Percentiles rank a stretch among this genome's conserved stretches.
Evolutionary conservation across 495 filamentous ascomycete genomes (phyloP).

Genomic region (Tuber melanosporum): DNA sequence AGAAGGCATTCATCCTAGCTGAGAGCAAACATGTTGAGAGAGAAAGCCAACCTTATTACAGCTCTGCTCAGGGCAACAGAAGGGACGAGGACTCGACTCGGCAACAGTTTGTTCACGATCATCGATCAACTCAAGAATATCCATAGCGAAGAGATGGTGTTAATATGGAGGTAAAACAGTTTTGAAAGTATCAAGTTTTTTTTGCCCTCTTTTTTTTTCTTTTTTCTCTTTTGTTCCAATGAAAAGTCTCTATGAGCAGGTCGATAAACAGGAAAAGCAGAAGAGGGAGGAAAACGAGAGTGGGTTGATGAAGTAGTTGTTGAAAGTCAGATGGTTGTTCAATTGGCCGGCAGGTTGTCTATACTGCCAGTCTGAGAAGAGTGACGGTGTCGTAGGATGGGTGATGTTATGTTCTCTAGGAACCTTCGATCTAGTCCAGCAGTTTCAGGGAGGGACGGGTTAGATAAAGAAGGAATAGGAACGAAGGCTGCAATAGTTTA

Average conservation of each 20-base stretch:
- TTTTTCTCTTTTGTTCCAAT: slow-evolving; percentile 15
- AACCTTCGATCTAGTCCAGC: slow-evolving; percentile 37
- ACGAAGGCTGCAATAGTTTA: slow-evolving; percentile 33
- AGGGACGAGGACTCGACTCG: slow-evolving; percentile 39
- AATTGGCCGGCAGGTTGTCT: slow-evolving; percentile 30
- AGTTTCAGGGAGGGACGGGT: slow-evolving; percentile 38
- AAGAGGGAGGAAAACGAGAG: slow-evolving; percentile 11
- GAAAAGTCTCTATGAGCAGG: slow-evolving; percentile 25
- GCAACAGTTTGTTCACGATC: slow-evolving; percentile 42
- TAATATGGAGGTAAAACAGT: slow-evolving; percentile 5
- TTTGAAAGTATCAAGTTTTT: neutral
- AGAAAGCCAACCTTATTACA: slow-evolving; percentile 41
- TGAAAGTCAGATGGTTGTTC: slow-evolving; percentile 11
- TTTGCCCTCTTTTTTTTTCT: slow-evolving; percentile 18
- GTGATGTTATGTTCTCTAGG: slow-evolving; percentile 23
- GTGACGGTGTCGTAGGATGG: slow-evolving; percentile 26
- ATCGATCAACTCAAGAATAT: slow-evolving; percentile 44
- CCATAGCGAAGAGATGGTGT: slow-evolving; percentile 36
- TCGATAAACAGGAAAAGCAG: slow-evolving; percentile 30
- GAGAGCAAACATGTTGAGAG: slow-evolving; percentile 15
- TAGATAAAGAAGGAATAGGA: slow-evolving; percentile 38
- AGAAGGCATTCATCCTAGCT: slow-evolving; percentile 12
- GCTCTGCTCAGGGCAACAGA: slow-evolving; percentile 38
- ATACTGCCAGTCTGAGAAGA: slow-evolving; percentile 33
- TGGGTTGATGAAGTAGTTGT: slow-evolving; percentile 25